These are phyloP conservation scores for Ceratocystis lukuohia DNA, from an alignment of 2,329 filamentous ascomycete species.

Conservation along the genomic window DNA sequence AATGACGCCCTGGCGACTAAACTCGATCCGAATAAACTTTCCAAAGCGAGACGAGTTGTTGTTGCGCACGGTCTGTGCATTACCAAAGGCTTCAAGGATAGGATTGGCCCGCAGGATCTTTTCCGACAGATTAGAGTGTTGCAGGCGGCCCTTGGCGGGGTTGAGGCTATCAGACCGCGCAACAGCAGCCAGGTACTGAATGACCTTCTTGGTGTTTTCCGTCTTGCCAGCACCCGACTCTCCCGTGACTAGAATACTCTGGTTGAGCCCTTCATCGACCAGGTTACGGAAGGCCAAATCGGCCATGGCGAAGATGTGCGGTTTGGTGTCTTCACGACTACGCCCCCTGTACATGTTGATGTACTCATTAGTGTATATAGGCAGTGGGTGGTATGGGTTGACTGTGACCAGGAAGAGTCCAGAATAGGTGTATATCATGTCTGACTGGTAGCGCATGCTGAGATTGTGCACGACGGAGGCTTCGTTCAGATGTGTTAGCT, in stretches of 20 bases:
- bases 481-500: conserved; percentile 94
- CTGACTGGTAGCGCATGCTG: conserved; percentile 84
- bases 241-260: conserved; percentile 94
- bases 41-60: conserved; percentile 98
- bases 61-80: conserved; percentile 93
- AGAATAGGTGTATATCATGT: conserved; percentile 97
- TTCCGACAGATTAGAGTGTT: conserved; percentile 77
- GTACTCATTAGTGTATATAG: conserved; percentile 94
- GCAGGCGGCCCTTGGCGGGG: conserved; percentile 44
- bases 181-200: conserved; percentile 92
- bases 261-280: conserved; percentile 87
- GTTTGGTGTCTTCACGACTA: conserved; percentile 83
- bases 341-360: conserved; percentile 96
- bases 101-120: conserved; percentile 94
- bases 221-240: conserved; percentile 98
- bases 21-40: conserved; percentile 97
- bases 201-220: conserved; percentile 98
- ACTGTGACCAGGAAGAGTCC: conserved; percentile 93
- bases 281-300: conserved; percentile 93
- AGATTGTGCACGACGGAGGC: conserved; percentile 96
- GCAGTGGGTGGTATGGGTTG: conserved; percentile 87
- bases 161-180: conserved; percentile 69
- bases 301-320: conserved; percentile 95
- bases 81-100: conserved; percentile 94
- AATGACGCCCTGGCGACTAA: conserved; percentile 76